These are phyloP conservation scores for Canariomyces notabilis DNA, from an alignment of 2,329 filamentous ascomycete genomes.

Conservation along the genomic window DNA sequence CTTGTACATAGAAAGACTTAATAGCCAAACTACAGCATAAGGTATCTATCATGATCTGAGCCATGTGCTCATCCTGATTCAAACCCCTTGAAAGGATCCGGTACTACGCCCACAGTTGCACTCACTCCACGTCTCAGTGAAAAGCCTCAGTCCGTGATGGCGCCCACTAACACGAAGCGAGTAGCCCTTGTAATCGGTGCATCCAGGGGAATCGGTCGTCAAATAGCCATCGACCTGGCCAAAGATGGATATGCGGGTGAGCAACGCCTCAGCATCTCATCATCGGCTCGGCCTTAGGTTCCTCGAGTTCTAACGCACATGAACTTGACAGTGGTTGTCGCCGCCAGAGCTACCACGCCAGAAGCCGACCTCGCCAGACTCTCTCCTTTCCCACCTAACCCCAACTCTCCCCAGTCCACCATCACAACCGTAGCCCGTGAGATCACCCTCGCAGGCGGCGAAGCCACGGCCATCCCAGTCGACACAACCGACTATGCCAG, in stretches of 20 bases:
- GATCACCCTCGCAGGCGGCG: constrained; percentile 59
- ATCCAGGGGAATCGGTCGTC: constrained; percentile 74
- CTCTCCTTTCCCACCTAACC: constrained; percentile 65
- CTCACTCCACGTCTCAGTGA: background rate
- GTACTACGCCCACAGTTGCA: too few relatives aligned
- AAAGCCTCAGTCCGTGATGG: constrained; percentile 10
- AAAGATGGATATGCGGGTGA: constrained; percentile 64
- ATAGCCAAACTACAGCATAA: too few relatives aligned
- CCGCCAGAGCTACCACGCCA: constrained; percentile 67
- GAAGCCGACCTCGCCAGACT: constrained; percentile 45
- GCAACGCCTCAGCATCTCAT: constrained; percentile 3
- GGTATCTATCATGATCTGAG: too few relatives aligned
- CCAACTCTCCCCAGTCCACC: constrained; percentile 69
- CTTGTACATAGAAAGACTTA: too few relatives aligned
- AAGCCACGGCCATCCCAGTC: constrained; percentile 61
- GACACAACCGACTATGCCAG: constrained; percentile 63
- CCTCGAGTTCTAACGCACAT: background rate
- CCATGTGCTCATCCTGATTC: too few relatives aligned
- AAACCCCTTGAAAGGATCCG: too few relatives aligned
- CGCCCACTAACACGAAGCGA: constrained; percentile 29
- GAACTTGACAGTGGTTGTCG: constrained; percentile 58
- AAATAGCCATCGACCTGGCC: constrained; percentile 73
- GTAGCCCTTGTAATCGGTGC: constrained; percentile 72
- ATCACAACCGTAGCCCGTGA: constrained; percentile 76
- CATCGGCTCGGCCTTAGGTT: too few relatives aligned